Evolutionary conservation across 2,329 filamentous ascomycete genomes (phyloP).

Genomic region (Ophiostoma sp.): DNA sequence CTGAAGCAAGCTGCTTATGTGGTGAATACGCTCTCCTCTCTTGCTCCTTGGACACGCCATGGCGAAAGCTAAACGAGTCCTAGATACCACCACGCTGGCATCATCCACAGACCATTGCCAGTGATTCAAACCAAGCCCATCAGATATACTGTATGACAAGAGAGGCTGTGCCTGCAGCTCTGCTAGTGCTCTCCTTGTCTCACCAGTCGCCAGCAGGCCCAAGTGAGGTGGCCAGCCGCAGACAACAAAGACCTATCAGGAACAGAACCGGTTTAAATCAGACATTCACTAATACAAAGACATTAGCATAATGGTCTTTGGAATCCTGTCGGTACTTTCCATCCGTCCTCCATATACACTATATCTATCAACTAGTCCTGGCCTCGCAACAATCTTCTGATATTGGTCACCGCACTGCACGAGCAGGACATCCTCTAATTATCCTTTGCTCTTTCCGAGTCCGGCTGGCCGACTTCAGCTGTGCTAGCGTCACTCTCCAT

Average conservation of each 20-base stretch:
- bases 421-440: not conserved
- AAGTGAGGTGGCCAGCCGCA: not conserved
- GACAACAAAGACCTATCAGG: not conserved
- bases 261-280: not conserved
- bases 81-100: no score
- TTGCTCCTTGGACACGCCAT: not conserved
- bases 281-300: not conserved
- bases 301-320: not conserved
- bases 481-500: constrained; percentile 6
- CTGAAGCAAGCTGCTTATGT: not conserved
- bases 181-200: not conserved
- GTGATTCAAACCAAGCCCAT: not conserved
- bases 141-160: not conserved
- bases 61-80: no score
- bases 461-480: not conserved
- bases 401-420: not conserved
- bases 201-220: not conserved
- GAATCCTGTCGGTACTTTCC: constrained; percentile 2
- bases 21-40: not conserved
- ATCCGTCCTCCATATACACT: not conserved
- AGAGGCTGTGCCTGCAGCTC: constrained; percentile 4
- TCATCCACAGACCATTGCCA: not conserved
- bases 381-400: not conserved
- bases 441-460: not conserved
- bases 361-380: not conserved